Evolutionary conservation across 345 rosid genomes (phyloP).

Genomic region (Schrenkiella parvula): DNA sequence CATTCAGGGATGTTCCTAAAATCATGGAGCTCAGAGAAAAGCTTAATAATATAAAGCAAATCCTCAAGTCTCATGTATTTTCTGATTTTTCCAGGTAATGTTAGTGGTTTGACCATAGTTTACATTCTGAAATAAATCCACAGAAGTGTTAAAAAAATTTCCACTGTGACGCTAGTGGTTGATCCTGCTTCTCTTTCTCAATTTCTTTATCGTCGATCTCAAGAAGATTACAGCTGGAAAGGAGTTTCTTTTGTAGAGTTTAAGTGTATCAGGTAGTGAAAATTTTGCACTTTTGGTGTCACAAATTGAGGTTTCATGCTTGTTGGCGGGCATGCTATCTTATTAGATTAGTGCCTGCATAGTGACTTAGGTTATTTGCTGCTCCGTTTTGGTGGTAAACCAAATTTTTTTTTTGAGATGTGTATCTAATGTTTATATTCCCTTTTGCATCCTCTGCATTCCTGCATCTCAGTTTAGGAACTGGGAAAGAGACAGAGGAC

Average conservation of each 20-base stretch:
- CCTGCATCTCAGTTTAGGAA: constrained; percentile 97
- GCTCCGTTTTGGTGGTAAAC: neutral
- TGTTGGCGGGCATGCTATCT: neutral
- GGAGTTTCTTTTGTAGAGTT: neutral
- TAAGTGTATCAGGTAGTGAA: neutral
- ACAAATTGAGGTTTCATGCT: neutral
- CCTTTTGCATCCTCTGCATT: too few relatives aligned
- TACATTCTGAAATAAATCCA: neutral
- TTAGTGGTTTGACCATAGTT: neutral
- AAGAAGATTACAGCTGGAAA: neutral
- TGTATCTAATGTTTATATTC: too few relatives aligned
- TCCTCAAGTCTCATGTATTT: constrained; percentile 91
- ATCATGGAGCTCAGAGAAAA: constrained; percentile 96
- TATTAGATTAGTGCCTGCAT: neutral
- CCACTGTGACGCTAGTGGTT: neutral
- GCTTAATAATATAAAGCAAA: constrained; percentile 89
- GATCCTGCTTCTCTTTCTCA: neutral
- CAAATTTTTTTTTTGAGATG: too few relatives aligned
- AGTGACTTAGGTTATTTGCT: neutral
- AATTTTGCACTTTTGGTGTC: neutral
- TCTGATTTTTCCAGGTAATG: constrained; percentile 94
- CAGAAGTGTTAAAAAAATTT: neutral
- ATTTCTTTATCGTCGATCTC: neutral
- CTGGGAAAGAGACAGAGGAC: constrained; percentile 95
- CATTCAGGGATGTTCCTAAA: constrained; percentile 94